A percentile compares a stretch with the other conserved stretches of the same genome.
phyloP scores from a whole-genome alignment of 2,329 filamentous ascomycete species.

The Trichoderma sp. region DNA sequence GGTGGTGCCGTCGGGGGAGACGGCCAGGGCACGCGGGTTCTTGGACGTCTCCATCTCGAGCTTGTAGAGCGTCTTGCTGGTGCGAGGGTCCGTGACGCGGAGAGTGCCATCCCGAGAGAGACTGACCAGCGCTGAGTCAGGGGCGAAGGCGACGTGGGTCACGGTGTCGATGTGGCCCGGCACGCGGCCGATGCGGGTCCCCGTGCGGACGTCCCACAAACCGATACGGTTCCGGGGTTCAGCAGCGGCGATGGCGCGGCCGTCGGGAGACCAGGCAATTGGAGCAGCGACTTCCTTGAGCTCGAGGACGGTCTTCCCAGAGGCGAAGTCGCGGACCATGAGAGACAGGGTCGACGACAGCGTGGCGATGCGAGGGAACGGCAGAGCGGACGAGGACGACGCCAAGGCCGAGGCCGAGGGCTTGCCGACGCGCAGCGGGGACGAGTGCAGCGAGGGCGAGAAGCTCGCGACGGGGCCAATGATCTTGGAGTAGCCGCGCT shows the following conservation, averaged over 20 bases:
- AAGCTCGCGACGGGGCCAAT: conserved; percentile 35
- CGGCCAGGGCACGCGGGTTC: conserved; percentile 33
- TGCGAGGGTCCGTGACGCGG: conserved; percentile 35
- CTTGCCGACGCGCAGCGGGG: neutral
- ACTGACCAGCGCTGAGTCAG: conserved; percentile 32
- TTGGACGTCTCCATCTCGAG: conserved; percentile 35
- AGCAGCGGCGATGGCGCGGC: conserved; percentile 32
- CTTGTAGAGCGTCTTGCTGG: conserved; percentile 36
- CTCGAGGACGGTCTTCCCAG: conserved; percentile 34
- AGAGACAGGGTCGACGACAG: conserved; percentile 34
- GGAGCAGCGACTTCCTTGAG: conserved; percentile 34
- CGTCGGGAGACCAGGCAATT: conserved; percentile 36
- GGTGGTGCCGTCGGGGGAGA: conserved; percentile 34
- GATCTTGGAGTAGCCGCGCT: conserved; percentile 32
- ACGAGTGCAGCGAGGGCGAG: neutral
- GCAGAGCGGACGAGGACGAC: neutral
- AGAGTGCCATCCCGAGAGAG: conserved; percentile 39
- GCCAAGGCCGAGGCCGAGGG: neutral
- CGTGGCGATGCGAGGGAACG: conserved; percentile 28
- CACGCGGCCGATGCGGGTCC: conserved; percentile 32
- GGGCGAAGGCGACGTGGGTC: conserved; percentile 38
- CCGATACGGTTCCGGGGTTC: conserved; percentile 32
- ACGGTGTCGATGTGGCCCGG: conserved; percentile 38
- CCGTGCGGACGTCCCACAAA: conserved; percentile 35
- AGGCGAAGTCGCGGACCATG: conserved; percentile 32